Base-by-base conservation (phyloP, 176 grass and related monocot species). In the Triticum urartu region DNA sequence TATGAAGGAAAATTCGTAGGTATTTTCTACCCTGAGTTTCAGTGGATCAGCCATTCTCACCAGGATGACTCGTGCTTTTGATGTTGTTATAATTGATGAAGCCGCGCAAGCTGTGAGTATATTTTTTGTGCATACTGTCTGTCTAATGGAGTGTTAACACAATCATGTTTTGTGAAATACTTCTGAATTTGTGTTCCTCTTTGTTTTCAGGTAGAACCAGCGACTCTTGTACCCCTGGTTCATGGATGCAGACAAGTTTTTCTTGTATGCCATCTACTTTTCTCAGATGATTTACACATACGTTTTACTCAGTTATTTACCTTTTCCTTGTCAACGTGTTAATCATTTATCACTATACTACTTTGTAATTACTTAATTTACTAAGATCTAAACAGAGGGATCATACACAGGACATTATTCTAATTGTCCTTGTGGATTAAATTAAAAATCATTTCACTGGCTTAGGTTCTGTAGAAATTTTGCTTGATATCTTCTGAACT, bases 81-180 rank as follows among this genome's bases (percentile, higher is more conserved):
- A 98, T 92, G 89, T 98, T 66, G 91, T 98, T 83, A 98, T 98
- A 90, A 98, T 98, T 89, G 95, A 98, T 91, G 95, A 98, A 95
- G 95, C 95, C 77, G 91, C 93, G 39, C 93, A 98, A 95, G 95
- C 95, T 86, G 95, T 98, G 91, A 92, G 89, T 82, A 54, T 42
- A 54, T 9, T 75, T 58, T 66, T 87, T 79, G 3, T 80, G 59
- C 30, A 81, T n/a, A 48, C 64, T 52, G 14, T 70, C 33, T 84
- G 21, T 18, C 30, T 20, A 13, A 87, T 85, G 24, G 20, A 86
- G 13, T 56, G 85, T 79, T 79, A 66, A 64, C 54, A 45, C 33
- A 45, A 78, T 65, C 14, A 56, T 4, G 62, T 66, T 90, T 77
- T 6, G 62, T 11, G 42, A 24, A 56, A 84, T 76, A 71, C 82